These are phyloP conservation scores for Yamadazyma membranifaciens DNA, from an alignment of 1,139 yeast species.

Conservation along the genomic window DNA sequence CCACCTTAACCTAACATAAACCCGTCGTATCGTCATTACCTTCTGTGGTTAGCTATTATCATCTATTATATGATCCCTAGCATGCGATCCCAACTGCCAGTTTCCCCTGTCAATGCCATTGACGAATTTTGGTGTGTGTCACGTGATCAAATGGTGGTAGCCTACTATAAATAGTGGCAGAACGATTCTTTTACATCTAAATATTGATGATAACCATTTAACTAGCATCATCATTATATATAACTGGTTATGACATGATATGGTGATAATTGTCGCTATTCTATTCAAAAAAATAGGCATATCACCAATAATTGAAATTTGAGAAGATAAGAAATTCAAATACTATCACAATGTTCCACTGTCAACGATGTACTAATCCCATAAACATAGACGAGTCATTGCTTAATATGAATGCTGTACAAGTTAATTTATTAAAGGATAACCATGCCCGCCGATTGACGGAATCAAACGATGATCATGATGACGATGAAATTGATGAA, in stretches of 20 bases:
- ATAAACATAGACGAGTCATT: conserved; percentile 31
- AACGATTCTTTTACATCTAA: not conserved
- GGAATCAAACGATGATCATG: conserved; percentile 9
- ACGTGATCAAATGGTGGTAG: too few relatives aligned
- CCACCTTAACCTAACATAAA: not conserved
- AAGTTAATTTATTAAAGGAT: conserved; percentile 30
- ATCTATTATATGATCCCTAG: too few relatives aligned
- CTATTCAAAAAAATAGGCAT: too few relatives aligned
- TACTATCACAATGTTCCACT: conserved; percentile 12
- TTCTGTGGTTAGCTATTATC: too few relatives aligned
- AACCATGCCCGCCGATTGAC: conserved; percentile 11
- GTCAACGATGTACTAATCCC: conserved; percentile 37
- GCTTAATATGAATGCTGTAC: conserved; percentile 29
- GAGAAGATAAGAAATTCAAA: not conserved
- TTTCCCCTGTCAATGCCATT: too few relatives aligned
- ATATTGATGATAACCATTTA: too few relatives aligned
- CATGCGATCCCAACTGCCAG: too few relatives aligned
- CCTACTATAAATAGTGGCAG: not conserved
- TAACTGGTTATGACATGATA: too few relatives aligned
- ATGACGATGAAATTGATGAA: conserved; percentile 14
- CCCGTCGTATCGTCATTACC: not conserved
- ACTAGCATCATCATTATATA: too few relatives aligned
- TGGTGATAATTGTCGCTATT: too few relatives aligned
- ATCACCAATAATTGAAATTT: not conserved
- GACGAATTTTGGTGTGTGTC: too few relatives aligned